phyloP scores from a whole-genome alignment of 257 asterid genomes.

The Eustoma russellianum region DNA sequence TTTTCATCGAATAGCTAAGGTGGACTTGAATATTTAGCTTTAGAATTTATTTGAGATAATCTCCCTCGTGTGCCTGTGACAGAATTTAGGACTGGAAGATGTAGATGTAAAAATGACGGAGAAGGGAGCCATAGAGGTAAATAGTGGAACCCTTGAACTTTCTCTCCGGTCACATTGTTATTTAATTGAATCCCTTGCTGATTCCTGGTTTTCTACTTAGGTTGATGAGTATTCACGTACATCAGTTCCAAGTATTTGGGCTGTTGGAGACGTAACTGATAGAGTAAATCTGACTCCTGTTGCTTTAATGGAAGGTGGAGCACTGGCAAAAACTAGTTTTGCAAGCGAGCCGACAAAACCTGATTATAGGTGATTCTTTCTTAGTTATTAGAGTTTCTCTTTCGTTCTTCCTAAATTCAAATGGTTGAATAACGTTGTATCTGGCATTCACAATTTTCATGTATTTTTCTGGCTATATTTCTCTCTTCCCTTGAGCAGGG shows the following conservation, averaged over 20 bases:
- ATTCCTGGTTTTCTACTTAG: conserved; percentile 20
- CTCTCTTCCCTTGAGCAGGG: conserved; percentile 39
- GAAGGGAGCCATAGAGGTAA: conserved; percentile 88
- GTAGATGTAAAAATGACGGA: conserved; percentile 73
- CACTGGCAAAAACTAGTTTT: conserved; percentile 85
- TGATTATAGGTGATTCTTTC: conserved; percentile 52
- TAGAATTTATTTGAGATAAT: no score
- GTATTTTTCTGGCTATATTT: conserved; percentile 5
- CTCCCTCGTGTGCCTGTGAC: conserved; percentile 19
- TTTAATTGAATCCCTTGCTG: neutral
- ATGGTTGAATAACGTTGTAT: no score
- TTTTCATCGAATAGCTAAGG: no score
- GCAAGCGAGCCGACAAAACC: conserved; percentile 76
- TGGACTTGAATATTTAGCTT: no score
- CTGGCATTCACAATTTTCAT: no score
- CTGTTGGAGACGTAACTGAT: conserved; percentile 97
- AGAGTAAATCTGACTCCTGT: conserved; percentile 97
- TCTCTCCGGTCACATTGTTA: neutral
- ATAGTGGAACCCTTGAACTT: neutral
- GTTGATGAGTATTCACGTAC: conserved; percentile 86
- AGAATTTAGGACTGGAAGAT: conserved; percentile 86
- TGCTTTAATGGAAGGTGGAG: conserved; percentile 99
- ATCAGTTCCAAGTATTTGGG: conserved; percentile 97
- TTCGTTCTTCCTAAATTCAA: no score
- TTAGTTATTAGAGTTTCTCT: neutral